Conservation (phyloP, 495 filamentous ascomycete genomes). For the Corynascus novoguineensis region DNA sequence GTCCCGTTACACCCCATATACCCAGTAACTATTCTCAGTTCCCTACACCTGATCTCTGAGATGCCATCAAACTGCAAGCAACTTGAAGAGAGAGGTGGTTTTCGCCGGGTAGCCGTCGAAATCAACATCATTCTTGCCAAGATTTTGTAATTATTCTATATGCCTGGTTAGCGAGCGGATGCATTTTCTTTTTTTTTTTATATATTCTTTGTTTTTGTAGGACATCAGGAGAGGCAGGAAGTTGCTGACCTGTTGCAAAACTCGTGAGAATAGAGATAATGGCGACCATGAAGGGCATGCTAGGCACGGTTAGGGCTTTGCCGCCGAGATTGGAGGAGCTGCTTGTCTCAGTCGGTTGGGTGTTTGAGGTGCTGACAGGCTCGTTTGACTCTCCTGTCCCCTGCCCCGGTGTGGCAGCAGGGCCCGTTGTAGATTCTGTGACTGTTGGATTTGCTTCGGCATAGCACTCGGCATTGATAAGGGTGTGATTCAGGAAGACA, state of each 20-base stretch:
- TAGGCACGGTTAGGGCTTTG: not conserved
- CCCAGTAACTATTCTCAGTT: too few species aligned
- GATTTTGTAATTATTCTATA: too few species aligned
- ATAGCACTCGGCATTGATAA: constrained; percentile 1
- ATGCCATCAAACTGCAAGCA: too few species aligned
- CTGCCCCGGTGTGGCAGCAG: not conserved
- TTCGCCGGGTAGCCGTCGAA: too few species aligned
- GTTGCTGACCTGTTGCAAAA: not conserved
- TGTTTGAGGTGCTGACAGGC: not conserved
- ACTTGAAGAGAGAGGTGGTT: too few species aligned
- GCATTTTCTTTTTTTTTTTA: too few species aligned
- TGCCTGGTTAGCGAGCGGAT: too few species aligned
- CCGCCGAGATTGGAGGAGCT: not conserved
- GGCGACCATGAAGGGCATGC: not conserved
- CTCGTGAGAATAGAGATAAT: not conserved
- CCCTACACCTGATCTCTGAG: too few species aligned
- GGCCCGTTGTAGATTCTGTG: too few species aligned
- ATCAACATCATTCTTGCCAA: too few species aligned
- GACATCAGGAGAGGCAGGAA: not conserved
- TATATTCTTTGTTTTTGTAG: too few species aligned
- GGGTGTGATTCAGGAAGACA: constrained; percentile 1
- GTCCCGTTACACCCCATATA: too few species aligned
- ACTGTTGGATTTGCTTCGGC: constrained; percentile 11
- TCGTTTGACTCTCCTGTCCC: not conserved
- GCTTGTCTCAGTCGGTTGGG: not conserved